phyloP scores from a whole-genome alignment of 305 asterid species.

The Fraxinus floribunda region DNA sequence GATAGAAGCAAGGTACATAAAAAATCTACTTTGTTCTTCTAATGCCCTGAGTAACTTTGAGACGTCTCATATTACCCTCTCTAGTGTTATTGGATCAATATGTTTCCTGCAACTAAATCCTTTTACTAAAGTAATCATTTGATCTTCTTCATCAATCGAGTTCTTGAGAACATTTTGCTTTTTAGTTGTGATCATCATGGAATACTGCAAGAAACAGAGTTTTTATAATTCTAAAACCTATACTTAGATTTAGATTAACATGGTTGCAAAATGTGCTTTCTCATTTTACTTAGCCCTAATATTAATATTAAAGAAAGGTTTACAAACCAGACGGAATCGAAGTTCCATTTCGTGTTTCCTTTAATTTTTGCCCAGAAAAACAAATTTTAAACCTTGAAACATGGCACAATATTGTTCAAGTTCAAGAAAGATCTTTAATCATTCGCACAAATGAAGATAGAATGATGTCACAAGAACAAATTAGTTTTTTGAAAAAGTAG shows the following conservation, averaged over 20 bases:
- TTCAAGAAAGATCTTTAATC: not conserved
- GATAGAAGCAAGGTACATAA: constrained; percentile 48
- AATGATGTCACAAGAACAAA: not conserved
- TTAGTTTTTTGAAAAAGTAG: not conserved
- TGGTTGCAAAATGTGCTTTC: not conserved
- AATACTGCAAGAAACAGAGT: not conserved
- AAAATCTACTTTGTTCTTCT: not conserved
- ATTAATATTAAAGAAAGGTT: not conserved
- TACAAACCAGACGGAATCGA: not conserved
- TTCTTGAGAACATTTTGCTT: not conserved
- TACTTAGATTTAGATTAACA: not conserved
- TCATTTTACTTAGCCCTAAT: not conserved
- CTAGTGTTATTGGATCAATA: not conserved
- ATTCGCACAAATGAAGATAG: not conserved
- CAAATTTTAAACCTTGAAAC: not conserved
- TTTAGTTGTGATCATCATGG: not conserved
- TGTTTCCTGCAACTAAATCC: not conserved
- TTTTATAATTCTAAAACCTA: not conserved
- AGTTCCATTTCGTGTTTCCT: not conserved
- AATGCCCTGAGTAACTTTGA: not conserved
- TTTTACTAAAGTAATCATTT: not conserved
- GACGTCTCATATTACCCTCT: not conserved
- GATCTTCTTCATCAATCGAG: not conserved
- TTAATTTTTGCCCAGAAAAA: not conserved
- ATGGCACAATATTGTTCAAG: not conserved